phyloP scores from a whole-genome alignment of 345 rosid species.

The Sonneratia alba region DNA sequence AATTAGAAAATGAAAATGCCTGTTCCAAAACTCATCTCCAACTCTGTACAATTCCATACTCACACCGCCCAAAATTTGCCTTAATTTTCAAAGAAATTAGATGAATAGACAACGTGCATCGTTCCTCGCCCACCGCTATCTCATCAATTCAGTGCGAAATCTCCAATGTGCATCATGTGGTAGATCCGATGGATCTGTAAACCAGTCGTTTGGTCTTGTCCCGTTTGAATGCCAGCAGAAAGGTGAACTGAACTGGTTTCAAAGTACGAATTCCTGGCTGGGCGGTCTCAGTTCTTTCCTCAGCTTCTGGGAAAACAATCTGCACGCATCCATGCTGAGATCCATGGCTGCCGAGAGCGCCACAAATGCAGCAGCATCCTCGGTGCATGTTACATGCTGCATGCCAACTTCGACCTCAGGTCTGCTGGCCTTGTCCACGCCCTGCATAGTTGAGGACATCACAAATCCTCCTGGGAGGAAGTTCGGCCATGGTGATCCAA shows the following conservation, averaged over 20 bases:
- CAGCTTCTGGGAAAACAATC: slow-evolving; percentile 63
- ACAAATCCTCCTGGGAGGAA: slow-evolving; percentile 53
- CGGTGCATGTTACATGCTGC: slow-evolving; percentile 89
- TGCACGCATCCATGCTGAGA: slow-evolving; percentile 92
- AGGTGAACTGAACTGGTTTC: neutral
- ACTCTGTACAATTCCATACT: neutral
- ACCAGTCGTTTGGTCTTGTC: neutral
- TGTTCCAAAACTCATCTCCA: neutral
- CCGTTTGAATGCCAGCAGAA: neutral
- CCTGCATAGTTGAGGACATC: slow-evolving; percentile 79
- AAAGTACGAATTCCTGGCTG: slow-evolving; percentile 49
- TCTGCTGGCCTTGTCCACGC: slow-evolving; percentile 35
- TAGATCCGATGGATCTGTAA: too few species aligned
- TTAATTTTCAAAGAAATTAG: neutral
- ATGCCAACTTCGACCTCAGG: slow-evolving; percentile 85
- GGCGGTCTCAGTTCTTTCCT: slow-evolving; percentile 74
- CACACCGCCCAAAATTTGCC: neutral
- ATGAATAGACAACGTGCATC: neutral
- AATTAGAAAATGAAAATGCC: neutral
- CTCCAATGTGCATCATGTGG: too few species aligned
- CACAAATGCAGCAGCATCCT: slow-evolving; percentile 93
- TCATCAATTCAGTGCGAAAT: neutral
- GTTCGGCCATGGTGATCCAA: slow-evolving; percentile 13
- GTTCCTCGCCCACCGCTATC: neutral
- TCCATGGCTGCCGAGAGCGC: slow-evolving; percentile 93